Evolutionary conservation across 768 basidiomycete genomes (phyloP), one percentile per base, ranked within the genome.

Genomic region (Auricularia sp.): DNA sequence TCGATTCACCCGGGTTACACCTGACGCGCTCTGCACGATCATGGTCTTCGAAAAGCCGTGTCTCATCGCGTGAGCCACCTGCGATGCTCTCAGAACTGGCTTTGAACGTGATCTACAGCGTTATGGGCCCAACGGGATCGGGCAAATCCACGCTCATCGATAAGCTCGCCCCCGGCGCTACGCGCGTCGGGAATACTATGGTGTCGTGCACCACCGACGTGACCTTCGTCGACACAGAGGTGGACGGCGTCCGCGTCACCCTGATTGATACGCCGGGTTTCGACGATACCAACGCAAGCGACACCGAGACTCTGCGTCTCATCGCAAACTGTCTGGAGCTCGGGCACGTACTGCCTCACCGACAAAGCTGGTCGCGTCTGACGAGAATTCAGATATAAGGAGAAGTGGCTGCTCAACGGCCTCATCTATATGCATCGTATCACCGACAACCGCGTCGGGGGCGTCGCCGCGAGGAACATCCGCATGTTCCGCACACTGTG

Each of bases 191-290:
- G 16, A 8, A 43, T 2, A 43, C 10, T 43, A 8, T 43, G 16
- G 8, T 43, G 8, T 43, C 42, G 42, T 43, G 42, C 42, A 43
- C 42, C 8, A 18, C 10, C 42, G 42, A 43, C 42, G 42, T 43
- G 8, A 43, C 16, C 42, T 18, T 43, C 42, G 42, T 43, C 42
- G 42, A 43, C 10, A 43, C 42, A 43, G 42, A 72, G 33, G 69
- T 83, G 11, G 77, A 80, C 47, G 80, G 77, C 2, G 72, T 71
- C 10, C 69, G 63, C 16, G 74, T 85, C 42, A 78, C 73, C 0
- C 70, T 86, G 18, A 78, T 86, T 58, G 85, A 86, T 67, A 86
- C 84, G 0, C 84, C 84, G 0, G 84, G 84, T 4, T 85, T 85
- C 64, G 84, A 84, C 66, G 83, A 85, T 68, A 80, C 82, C 3